These are phyloP conservation scores for Sporothrix euskadiensis DNA, from an alignment of 2,329 filamentous ascomycete genomes.

Conservation along the genomic window DNA sequence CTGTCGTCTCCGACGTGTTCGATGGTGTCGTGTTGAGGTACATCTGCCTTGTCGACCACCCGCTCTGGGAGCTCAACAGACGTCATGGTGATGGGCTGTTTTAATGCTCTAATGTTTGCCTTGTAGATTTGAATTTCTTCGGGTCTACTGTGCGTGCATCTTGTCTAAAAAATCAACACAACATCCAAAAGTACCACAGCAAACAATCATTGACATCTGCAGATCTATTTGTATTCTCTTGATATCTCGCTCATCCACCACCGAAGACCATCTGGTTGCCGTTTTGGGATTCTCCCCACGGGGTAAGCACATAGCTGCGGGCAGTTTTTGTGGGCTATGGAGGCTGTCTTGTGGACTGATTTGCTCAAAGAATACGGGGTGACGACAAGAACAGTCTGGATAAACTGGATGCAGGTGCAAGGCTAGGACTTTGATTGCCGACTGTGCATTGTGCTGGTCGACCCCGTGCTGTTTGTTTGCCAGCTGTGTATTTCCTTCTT, in stretches of 20 bases:
- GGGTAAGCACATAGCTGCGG: neutral
- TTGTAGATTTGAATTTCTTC: neutral
- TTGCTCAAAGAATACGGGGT: neutral
- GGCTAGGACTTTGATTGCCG: conserved; percentile 23
- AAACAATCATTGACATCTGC: neutral
- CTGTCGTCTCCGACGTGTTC: neutral
- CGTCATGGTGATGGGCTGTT: neutral
- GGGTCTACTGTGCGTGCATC: neutral
- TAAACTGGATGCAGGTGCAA: neutral
- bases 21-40: conserved; percentile 46
- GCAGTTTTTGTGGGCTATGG: neutral
- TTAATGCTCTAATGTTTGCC: neutral
- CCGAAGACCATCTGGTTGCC: neutral
- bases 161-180: neutral
- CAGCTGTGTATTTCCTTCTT: neutral
- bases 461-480: neutral
- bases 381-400: neutral
- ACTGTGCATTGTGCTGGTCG: neutral
- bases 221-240: conserved; percentile 4
- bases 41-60: conserved; percentile 19
- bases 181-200: neutral
- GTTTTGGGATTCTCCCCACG: neutral
- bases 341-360: neutral
- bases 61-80: neutral
- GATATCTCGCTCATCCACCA: neutral